Conservation (phyloP, 202 grass and related monocot genomes). For the Digitaria exilis region DNA sequence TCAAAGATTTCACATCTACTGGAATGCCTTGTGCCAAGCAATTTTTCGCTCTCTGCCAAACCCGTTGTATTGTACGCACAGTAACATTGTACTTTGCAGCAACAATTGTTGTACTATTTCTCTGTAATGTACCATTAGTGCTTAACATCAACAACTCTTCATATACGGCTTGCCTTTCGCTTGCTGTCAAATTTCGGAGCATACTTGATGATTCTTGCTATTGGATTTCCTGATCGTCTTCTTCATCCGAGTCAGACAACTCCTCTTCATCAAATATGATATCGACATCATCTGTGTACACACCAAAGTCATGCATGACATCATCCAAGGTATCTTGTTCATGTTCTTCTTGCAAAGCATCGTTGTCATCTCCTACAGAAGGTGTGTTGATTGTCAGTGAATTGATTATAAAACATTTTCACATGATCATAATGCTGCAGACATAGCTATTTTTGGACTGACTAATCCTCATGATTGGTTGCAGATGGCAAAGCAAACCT, state of each 20-base stretch:
- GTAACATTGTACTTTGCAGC: no score
- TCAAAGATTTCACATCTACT: no score
- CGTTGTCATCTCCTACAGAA: background rate
- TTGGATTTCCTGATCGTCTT: background rate
- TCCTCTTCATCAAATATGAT: background rate
- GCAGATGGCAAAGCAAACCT: no score
- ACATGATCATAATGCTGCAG: no score
- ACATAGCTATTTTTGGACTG: no score
- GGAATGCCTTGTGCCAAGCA: no score
- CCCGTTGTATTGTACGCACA: no score
- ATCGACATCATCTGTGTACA: background rate
- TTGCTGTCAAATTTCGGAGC: background rate
- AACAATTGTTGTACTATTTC: no score
- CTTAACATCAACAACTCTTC: no score
- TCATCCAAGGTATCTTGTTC: background rate
- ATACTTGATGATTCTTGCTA: background rate
- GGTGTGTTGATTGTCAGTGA: background rate
- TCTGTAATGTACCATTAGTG: no score
- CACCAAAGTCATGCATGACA: background rate
- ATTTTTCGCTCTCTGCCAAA: no score
- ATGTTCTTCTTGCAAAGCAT: background rate
- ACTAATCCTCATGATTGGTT: no score
- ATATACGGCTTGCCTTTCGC: background rate
- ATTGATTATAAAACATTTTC: background rate
- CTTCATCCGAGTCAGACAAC: background rate